These are phyloP conservation scores for Alternaria novae-zelandiae DNA, from an alignment of 2,329 filamentous ascomycete species.

Conservation along the genomic window DNA sequence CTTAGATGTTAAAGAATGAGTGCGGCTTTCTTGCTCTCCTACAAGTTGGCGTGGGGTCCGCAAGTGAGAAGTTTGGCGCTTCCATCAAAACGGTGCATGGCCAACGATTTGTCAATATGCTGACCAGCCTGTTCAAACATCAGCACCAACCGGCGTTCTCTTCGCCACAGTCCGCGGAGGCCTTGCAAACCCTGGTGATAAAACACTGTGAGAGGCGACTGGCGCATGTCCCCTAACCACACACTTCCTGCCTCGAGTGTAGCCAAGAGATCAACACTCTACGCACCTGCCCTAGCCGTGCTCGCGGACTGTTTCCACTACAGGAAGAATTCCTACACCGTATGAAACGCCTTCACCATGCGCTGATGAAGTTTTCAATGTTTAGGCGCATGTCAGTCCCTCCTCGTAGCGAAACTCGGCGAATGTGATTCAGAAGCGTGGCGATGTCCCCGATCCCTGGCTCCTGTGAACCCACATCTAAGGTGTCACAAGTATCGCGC, in stretches of 20 bases:
- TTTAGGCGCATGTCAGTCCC: background rate
- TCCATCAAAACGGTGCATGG: background rate
- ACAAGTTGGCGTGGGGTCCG: background rate
- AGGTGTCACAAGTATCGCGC: background rate
- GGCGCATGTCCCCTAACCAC: background rate
- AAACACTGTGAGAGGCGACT: background rate
- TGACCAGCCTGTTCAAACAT: background rate
- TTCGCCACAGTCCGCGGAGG: background rate
- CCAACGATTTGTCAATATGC: background rate
- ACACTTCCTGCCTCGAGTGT: background rate
- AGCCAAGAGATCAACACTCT: background rate
- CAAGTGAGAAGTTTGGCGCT: background rate
- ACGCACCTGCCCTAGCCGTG: background rate
- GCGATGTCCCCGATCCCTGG: conserved; percentile 1
- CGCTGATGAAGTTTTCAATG: background rate
- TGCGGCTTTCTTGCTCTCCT: background rate
- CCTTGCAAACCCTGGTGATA: background rate
- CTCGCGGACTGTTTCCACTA: background rate
- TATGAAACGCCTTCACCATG: background rate
- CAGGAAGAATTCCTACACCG: background rate
- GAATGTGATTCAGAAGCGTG: background rate
- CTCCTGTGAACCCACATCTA: background rate
- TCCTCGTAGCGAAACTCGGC: background rate
- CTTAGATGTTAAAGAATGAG: background rate
- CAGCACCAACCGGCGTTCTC: background rate